Conservation (phyloP, 2,329 filamentous ascomycete genomes). For the Drechslera avenae region DNA sequence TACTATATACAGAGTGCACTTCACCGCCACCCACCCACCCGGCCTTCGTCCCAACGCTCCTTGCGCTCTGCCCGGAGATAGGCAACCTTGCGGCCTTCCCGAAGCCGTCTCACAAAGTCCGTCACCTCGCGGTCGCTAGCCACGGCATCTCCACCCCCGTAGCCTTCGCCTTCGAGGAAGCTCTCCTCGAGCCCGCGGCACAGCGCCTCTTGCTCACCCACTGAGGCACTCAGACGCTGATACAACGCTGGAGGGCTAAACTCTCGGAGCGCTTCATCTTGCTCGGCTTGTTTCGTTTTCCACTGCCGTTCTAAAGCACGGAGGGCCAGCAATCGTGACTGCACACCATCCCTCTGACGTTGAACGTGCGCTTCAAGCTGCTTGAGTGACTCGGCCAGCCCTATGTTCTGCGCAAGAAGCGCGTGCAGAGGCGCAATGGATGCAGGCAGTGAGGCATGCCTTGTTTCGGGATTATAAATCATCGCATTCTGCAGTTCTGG, state of each 20-base stretch:
- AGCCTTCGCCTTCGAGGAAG: conserved; percentile 71
- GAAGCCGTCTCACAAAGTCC: conserved; percentile 82
- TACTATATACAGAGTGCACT: not conserved
- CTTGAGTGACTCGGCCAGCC: conserved; percentile 67
- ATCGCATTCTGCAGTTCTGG: conserved; percentile 74
- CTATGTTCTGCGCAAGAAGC: conserved; percentile 72
- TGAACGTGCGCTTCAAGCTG: conserved; percentile 64
- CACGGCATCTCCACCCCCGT: conserved; percentile 49
- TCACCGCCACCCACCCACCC: conserved; percentile 87
- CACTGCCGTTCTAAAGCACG: conserved; percentile 92
- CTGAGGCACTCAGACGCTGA: conserved; percentile 74
- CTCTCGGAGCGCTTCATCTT: conserved; percentile 81
- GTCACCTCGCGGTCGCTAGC: conserved; percentile 80
- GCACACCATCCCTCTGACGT: conserved; percentile 70
- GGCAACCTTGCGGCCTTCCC: conserved; percentile 77
- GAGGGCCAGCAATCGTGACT: conserved; percentile 80
- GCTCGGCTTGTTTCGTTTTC: conserved; percentile 84
- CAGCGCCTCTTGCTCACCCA: conserved; percentile 81
- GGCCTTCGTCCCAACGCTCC: conserved; percentile 92
- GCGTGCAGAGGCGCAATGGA: conserved; percentile 68
- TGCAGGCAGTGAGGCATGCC: conserved; percentile 72
- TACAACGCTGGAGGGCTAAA: conserved; percentile 90
- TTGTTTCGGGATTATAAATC: conserved; percentile 67
- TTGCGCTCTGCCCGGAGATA: conserved; percentile 86
- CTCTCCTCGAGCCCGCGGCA: conserved; percentile 89